Evolutionary conservation across 768 basidiomycete species (phyloP).

Genomic region (Amanita jacksonii): DNA sequence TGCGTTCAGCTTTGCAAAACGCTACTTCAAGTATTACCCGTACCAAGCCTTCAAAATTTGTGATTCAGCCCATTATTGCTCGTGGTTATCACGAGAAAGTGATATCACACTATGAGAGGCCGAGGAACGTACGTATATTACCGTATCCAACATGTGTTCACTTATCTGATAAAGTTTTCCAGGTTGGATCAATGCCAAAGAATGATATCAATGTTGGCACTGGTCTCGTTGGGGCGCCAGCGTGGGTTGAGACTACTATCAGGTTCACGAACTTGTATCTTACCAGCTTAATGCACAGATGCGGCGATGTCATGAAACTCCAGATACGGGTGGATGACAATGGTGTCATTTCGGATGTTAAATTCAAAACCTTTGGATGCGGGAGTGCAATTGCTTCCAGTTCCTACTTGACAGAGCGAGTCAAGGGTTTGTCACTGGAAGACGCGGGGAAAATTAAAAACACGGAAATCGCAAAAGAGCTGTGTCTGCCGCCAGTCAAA

Average conservation of each 20-base stretch:
- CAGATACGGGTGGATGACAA: conserved; percentile 96
- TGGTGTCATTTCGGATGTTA: conserved; percentile 95
- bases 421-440: conserved; percentile 88
- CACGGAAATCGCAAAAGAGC: conserved; percentile 97
- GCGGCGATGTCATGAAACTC: conserved; percentile 98
- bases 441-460: conserved; percentile 97
- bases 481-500: conserved; percentile 93
- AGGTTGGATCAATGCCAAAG: conserved; percentile 98
- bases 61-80: conserved; percentile 40
- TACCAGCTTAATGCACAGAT: conserved; percentile 34
- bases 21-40: conserved; percentile 39
- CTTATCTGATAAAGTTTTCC: conserved; percentile 54
- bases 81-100: conserved; percentile 94
- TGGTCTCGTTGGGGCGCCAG: conserved; percentile 95
- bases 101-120: conserved; percentile 94
- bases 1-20: conserved; percentile 51
- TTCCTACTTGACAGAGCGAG: conserved; percentile 98
- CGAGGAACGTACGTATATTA: conserved; percentile 75
- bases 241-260: conserved; percentile 41
- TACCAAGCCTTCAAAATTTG: conserved; percentile 27
- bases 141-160: conserved; percentile 18
- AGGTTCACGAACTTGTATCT: too few relatives aligned
- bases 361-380: conserved; percentile 99
- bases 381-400: conserved; percentile 97
- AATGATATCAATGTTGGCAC: conserved; percentile 88